Conservation (phyloP, 1,139 yeast genomes). For the Debaryomyces robertsiae region DNA sequence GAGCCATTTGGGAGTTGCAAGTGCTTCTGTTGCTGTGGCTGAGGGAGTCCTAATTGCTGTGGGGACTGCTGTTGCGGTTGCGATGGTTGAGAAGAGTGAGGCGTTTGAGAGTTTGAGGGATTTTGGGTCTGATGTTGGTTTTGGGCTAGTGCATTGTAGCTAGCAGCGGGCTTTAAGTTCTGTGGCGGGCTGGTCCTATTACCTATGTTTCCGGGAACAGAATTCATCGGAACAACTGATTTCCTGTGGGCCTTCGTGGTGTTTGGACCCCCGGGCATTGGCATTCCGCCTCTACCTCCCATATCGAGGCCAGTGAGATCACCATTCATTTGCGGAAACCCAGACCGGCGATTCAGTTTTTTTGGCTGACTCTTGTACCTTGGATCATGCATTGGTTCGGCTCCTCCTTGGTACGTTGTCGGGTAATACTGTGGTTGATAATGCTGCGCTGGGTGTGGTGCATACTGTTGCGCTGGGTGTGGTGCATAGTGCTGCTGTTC, state of each 20-base stretch:
- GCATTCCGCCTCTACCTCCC: conserved; percentile 58
- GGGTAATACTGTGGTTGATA: neutral
- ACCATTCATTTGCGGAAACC: conserved; percentile 35
- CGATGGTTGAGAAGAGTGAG: conserved; percentile 10
- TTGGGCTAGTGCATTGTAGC: neutral
- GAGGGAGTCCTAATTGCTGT: conserved; percentile 6
- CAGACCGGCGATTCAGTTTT: conserved; percentile 40
- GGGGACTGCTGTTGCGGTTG: conserved; percentile 11
- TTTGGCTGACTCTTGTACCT: conserved; percentile 32
- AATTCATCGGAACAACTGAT: conserved; percentile 14
- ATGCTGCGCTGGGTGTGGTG: conserved; percentile 13
- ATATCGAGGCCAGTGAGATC: conserved; percentile 42
- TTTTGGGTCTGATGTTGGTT: conserved; percentile 10
- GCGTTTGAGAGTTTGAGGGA: conserved; percentile 9
- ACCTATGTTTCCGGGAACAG: conserved; percentile 5
- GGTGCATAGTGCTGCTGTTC: conserved; percentile 14
- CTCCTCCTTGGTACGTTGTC: conserved; percentile 20
- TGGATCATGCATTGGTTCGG: conserved; percentile 31
- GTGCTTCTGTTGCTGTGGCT: conserved; percentile 12
- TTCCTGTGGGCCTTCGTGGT: conserved; percentile 5
- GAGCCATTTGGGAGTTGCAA: conserved; percentile 30
- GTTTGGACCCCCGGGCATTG: conserved; percentile 29
- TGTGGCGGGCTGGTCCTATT: conserved; percentile 14
- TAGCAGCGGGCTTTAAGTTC: conserved; percentile 21
- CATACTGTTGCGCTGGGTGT: conserved; percentile 13